Conservation (phyloP, 2,329 filamentous ascomycete species). For the Paraconiothyrium brasiliense region DNA sequence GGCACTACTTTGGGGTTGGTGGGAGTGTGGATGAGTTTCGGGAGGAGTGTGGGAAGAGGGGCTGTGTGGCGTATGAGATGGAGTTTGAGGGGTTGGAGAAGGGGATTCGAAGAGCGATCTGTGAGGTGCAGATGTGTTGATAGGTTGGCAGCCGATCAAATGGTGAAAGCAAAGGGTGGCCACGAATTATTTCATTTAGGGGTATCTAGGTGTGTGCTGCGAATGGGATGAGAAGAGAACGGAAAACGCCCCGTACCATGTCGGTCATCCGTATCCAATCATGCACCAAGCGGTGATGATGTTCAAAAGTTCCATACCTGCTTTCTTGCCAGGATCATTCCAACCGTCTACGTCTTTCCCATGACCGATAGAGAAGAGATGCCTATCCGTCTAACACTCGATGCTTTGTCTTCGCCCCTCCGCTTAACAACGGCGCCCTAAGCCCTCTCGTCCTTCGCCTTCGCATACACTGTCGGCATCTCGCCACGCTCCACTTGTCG, state of each 20-base stretch:
- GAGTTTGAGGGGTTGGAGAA: conserved; percentile 58
- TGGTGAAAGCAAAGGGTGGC: not conserved
- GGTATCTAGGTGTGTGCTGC: conserved; percentile 15
- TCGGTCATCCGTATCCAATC: not conserved
- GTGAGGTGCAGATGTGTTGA: conserved; percentile 56
- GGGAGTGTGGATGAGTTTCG: conserved; percentile 81
- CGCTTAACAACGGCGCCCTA: conserved; percentile 6
- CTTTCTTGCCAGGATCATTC: not conserved
- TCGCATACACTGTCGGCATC: conserved; percentile 20
- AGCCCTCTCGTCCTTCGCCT: not conserved
- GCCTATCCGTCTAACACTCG: not conserved
- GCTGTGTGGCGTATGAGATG: conserved; percentile 58
- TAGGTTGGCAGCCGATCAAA: not conserved
- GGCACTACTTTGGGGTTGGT: conserved; percentile 84
- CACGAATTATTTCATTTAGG: conserved; percentile 1
- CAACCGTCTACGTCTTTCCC: not conserved
- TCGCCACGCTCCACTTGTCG: conserved; percentile 25
- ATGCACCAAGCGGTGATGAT: conserved; percentile 4
- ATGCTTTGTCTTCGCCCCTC: not conserved
- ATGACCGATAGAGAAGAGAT: not conserved
- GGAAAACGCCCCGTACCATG: not conserved
- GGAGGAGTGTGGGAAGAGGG: conserved; percentile 52
- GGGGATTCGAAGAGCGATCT: conserved; percentile 58
- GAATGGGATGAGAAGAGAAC: not conserved
- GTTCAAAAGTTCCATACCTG: not conserved